phyloP scores from a whole-genome alignment of 179 eudicot genomes.

The Silene noctiflora region DNA sequence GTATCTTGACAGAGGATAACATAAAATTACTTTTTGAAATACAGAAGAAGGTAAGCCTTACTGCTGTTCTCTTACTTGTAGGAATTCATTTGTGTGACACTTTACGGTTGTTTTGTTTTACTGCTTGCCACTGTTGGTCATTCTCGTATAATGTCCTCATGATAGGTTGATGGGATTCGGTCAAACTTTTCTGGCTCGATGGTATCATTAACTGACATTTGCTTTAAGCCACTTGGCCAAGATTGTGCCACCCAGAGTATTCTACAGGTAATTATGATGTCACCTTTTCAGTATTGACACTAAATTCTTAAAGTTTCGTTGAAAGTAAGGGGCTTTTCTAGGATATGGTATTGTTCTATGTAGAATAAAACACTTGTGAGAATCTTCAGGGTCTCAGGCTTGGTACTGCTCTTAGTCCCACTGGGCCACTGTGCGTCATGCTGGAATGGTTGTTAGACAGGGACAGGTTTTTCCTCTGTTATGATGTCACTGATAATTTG shows the following conservation, averaged over 20 bases:
- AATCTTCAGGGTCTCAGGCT: background rate
- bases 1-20: conserved; percentile 73
- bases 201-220: conserved; percentile 77
- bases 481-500: background rate
- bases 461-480: background rate
- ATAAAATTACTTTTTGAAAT: conserved; percentile 83
- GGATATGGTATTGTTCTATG: background rate
- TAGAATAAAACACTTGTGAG: background rate
- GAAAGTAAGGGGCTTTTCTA: background rate
- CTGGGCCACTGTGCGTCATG: background rate
- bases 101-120: background rate
- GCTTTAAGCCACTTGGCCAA: conserved; percentile 92
- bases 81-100: conserved; percentile 1
- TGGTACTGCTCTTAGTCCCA: background rate
- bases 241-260: conserved; percentile 99
- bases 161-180: conserved; percentile 84
- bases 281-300: background rate
- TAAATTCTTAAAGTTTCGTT: background rate
- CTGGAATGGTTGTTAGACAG: background rate
- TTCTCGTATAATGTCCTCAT: conserved; percentile 6
- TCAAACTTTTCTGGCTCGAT: conserved; percentile 76
- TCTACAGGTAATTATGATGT: conserved; percentile 57
- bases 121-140: conserved; percentile 1
- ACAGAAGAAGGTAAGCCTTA: conserved; percentile 70
- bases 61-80: background rate